Evolutionary conservation across 352 stramenopile species (phyloP).

Genomic region (Pythium grandisporangium): DNA sequence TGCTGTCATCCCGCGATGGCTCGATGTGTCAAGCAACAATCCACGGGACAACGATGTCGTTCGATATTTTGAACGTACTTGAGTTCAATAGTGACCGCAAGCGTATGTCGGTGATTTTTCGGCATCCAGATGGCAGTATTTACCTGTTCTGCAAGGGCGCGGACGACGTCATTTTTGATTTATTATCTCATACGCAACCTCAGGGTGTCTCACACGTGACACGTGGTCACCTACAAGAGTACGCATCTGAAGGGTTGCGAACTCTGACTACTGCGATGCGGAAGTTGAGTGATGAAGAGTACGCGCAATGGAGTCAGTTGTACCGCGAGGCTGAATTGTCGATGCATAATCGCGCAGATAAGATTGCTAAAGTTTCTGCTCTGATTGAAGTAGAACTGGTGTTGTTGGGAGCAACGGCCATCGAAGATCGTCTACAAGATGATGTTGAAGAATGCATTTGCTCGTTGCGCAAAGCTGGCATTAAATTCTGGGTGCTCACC

Average conservation of each 20-base stretch:
- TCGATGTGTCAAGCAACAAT: conserved; percentile 59
- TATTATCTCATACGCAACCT: conserved; percentile 49
- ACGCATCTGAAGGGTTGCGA: conserved; percentile 66
- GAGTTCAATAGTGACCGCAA: conserved; percentile 99
- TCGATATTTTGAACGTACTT: conserved; percentile 93
- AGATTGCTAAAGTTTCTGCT: conserved; percentile 67
- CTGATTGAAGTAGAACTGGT: conserved; percentile 83
- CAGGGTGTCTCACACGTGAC: conserved; percentile 77
- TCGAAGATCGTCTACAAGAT: conserved; percentile 91
- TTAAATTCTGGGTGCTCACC: conserved; percentile 96
- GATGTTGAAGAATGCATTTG: conserved; percentile 90
- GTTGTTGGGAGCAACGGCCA: conserved; percentile 86
- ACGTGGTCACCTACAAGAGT: conserved; percentile 73
- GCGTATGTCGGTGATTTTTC: conserved; percentile 96
- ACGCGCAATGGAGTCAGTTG: conserved; percentile 56
- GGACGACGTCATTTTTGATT: conserved; percentile 74
- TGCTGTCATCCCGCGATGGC: conserved; percentile 54
- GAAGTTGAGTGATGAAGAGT: conserved; percentile 57
- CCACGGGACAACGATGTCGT: conserved; percentile 64
- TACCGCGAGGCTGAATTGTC: conserved; percentile 75
- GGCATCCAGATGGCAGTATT: conserved; percentile 60
- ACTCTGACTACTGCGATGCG: conserved; percentile 70
- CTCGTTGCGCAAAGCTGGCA: conserved; percentile 87
- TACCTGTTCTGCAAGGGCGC: conserved; percentile 80
- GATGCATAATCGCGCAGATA: conserved; percentile 54